phyloP scores from a whole-genome alignment of 2,329 filamentous ascomycete genomes.

The Ophiocordyceps unilateralis region DNA sequence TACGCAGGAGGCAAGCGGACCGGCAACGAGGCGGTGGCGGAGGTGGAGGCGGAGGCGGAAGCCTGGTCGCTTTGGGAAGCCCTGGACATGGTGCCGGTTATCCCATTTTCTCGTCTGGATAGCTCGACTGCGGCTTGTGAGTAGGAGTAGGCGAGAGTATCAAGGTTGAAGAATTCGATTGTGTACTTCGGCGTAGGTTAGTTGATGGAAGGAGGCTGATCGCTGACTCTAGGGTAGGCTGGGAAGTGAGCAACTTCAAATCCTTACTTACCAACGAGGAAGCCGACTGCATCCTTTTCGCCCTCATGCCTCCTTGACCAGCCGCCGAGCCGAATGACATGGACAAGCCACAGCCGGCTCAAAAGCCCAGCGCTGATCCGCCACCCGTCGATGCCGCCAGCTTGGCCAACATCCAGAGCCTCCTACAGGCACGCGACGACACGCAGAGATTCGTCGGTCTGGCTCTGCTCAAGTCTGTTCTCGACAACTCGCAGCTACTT shows the following conservation, averaged over 20 bases:
- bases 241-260: neutral
- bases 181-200: too few species aligned
- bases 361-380: too few species aligned
- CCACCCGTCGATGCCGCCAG: conserved; percentile 5
- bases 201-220: neutral
- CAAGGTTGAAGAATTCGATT: too few species aligned
- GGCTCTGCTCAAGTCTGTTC: conserved; percentile 45
- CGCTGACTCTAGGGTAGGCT: neutral
- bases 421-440: conserved; percentile 44
- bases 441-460: conserved; percentile 53
- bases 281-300: neutral
- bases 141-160: too few species aligned
- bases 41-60: conserved; percentile 18
- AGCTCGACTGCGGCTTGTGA: too few species aligned
- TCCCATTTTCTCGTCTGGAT: too few species aligned
- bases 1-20: conserved; percentile 10
- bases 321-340: neutral
- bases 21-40: conserved; percentile 15
- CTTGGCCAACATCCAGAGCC: conserved; percentile 30
- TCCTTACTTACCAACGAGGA: neutral
- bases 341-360: neutral
- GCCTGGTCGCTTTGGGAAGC: conserved; percentile 14
- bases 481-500: conserved; percentile 41
- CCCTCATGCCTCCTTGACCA: neutral
- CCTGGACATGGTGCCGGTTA: conserved; percentile 27